Evolutionary conservation across 352 stramenopile genomes (phyloP).

Genomic region (Pythium scleroteichum): DNA sequence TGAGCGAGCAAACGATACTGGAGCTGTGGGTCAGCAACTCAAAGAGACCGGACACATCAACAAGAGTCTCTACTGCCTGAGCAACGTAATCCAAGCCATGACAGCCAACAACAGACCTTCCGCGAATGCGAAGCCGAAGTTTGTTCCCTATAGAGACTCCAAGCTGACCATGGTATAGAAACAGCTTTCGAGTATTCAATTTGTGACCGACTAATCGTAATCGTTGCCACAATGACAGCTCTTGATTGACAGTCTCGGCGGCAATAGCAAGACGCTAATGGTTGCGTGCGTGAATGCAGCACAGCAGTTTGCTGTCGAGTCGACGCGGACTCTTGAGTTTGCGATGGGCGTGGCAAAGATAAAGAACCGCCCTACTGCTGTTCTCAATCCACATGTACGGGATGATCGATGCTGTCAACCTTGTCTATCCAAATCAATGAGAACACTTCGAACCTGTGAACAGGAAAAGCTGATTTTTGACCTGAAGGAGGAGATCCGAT

Average conservation of each 20-base stretch:
- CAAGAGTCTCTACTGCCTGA: slow-evolving; percentile 77
- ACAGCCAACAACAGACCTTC: slow-evolving; percentile 31
- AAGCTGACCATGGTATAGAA: slow-evolving; percentile 63
- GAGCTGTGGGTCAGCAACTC: slow-evolving; percentile 58
- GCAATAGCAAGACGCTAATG: slow-evolving; percentile 81
- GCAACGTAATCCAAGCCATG: slow-evolving; percentile 74
- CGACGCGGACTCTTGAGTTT: slow-evolving; percentile 70
- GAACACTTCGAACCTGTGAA: not conserved
- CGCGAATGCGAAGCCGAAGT: slow-evolving; percentile 32
- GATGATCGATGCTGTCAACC: slow-evolving; percentile 18
- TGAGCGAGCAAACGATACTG: slow-evolving; percentile 64
- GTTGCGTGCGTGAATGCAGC: slow-evolving; percentile 69
- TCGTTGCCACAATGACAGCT: too few relatives aligned
- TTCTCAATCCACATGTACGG: slow-evolving; percentile 67
- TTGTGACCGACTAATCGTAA: too few relatives aligned
- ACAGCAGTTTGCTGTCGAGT: slow-evolving; percentile 60
- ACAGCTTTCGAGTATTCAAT: too few relatives aligned
- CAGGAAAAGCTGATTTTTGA: slow-evolving; percentile 75
- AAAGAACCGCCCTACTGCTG: slow-evolving; percentile 64
- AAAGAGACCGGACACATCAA: slow-evolving; percentile 80
- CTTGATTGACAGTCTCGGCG: slow-evolving; percentile 67
- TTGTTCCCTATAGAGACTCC: slow-evolving; percentile 70
- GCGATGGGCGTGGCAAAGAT: slow-evolving; percentile 82
- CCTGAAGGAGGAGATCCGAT: slow-evolving; percentile 64
- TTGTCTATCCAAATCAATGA: not conserved